Evolutionary conservation across 257 asterid genomes (phyloP).

Genomic region (Scutellaria barbata): DNA sequence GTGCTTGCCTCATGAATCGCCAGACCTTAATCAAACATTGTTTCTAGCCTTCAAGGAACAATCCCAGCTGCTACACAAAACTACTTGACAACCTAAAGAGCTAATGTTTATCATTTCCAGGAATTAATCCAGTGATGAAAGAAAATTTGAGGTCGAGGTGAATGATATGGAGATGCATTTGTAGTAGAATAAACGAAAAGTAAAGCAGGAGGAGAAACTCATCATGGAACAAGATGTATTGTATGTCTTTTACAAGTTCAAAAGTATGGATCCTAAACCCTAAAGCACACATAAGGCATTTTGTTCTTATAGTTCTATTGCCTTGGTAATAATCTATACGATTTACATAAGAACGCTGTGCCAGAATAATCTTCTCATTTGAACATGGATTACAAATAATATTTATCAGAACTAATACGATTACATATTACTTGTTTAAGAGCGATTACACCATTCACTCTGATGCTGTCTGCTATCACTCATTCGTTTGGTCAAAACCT

Average conservation of each 20-base stretch:
- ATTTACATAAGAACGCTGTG: not conserved
- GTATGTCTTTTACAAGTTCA: not conserved
- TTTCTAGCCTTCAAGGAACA: not conserved
- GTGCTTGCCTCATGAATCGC: not conserved
- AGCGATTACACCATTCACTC: not conserved
- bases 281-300: not conserved
- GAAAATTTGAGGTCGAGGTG: not conserved
- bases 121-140: not conserved
- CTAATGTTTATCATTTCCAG: not conserved
- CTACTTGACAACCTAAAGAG: not conserved
- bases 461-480: not conserved
- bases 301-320: not conserved
- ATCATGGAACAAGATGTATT: not conserved
- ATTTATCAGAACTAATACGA: not conserved
- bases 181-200: slow-evolving; percentile 2
- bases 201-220: slow-evolving; percentile 1
- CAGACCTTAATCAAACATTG: not conserved
- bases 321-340: not conserved
- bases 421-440: not conserved
- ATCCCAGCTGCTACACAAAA: not conserved
- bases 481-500: not conserved
- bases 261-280: not conserved
- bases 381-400: not conserved
- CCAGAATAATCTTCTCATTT: not conserved
- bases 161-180: not conserved